Conservation (phyloP, 768 basidiomycete species). For the Plicaturopsis crispa region DNA sequence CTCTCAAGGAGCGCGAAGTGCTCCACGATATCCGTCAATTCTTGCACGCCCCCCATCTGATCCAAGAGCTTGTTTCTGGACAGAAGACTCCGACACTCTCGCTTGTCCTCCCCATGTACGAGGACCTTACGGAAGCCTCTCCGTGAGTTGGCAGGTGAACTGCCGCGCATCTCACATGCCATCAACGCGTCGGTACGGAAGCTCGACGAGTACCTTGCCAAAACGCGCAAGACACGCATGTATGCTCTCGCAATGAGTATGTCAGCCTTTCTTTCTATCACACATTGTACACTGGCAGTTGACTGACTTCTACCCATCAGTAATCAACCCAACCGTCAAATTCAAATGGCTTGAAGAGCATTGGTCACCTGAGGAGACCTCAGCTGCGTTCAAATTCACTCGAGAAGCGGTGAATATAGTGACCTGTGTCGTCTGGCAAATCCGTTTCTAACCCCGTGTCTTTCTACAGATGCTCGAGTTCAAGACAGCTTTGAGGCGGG, state of each 20-base stretch:
- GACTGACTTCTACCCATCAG: neutral
- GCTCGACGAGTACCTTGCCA: slow-evolving; percentile 7
- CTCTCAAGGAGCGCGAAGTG: slow-evolving; percentile 9
- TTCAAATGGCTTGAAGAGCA: slow-evolving; percentile 5
- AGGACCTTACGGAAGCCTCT: slow-evolving; percentile 8
- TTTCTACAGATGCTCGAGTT: no score
- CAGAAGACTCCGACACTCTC: slow-evolving; percentile 13
- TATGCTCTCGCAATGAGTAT: slow-evolving; percentile 12
- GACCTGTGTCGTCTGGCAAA: neutral
- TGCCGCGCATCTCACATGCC: slow-evolving; percentile 7
- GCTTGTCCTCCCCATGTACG: slow-evolving; percentile 10
- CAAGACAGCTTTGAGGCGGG: no score
- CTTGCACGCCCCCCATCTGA: slow-evolving; percentile 17
- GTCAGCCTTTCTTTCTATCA: slow-evolving; percentile 1
- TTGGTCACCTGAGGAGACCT: slow-evolving; percentile 4
- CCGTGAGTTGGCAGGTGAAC: slow-evolving; percentile 2
- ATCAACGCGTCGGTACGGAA: slow-evolving; percentile 6
- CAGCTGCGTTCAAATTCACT: slow-evolving; percentile 9
- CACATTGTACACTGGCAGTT: neutral
- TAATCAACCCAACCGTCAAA: slow-evolving; percentile 7
- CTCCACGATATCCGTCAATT: slow-evolving; percentile 22
- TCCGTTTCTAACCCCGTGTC: neutral
- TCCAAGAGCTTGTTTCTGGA: slow-evolving; percentile 25
- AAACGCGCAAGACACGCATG: slow-evolving; percentile 7
- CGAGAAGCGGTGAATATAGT: neutral